Evolutionary conservation across 2,329 filamentous ascomycete species (phyloP), one percentile per base, ranked within the genome.

Genomic region (Tolypocladium ophioglossoides): DNA sequence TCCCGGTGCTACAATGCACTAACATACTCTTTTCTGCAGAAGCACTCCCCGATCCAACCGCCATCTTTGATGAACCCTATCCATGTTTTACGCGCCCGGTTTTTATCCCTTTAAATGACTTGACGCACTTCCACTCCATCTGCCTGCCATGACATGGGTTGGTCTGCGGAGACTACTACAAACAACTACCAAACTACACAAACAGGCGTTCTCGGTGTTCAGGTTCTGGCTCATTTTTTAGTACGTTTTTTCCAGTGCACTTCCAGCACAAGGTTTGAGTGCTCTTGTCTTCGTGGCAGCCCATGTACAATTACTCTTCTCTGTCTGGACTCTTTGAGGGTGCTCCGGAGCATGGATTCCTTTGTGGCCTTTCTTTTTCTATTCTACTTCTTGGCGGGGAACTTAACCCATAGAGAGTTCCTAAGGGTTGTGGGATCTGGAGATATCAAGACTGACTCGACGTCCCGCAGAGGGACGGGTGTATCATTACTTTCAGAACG

Each of bases 1-100:
- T 16, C 9, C 48, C 37, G 5, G 12, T 37, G 20, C 16, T 44
- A 3, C 16, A 41, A 4, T 16, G 10, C 12, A 9, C 8, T 35
- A 32, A 39, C 49, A 22, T 37, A 22, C 57, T 51, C 58, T 40
- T 12, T 47, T 16, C 27, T 32, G 14, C 20, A 70, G 73, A 55
- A 63, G 63, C 61, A 75, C 74, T 5, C 72, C 74, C 50, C 74
- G 75, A 56, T 79, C 75, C 61, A 78, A 77, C 60, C 75, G 72
- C 47, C 67, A 71, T 51, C 68, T 70, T 52, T 68, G 61, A 58
- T 61, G 57, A 30, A 7, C 22, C 9, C 16, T 30, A 18, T 30
- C 24, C 27, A 27, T 46, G 14, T 46, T 11, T 9, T 2, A 20
- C 20, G 9, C 32, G 14, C 18, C n/a, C 6, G 10, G 10, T 10